Evolutionary conservation across 176 grass and related monocot genomes (phyloP), one percentile per base, ranked within the genome.

Genomic region (Dactylis glomerata): DNA sequence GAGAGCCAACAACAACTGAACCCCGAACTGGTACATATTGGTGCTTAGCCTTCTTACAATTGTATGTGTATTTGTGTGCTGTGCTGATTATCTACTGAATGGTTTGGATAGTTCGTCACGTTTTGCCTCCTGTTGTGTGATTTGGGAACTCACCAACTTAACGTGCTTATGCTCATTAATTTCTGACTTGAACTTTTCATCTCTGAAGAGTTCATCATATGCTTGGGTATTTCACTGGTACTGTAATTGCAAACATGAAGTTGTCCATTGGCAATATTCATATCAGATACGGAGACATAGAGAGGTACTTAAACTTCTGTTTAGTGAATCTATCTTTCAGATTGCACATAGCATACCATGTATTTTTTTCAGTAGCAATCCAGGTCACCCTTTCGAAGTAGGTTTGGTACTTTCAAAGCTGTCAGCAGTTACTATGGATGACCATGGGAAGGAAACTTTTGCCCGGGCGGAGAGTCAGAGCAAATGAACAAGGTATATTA

Each of bases 171-270:
- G 76, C 51, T 68, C 16, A 19, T 19, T 82, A 37, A 33, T 79
- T 84, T 81, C 66, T 86, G 44, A 90, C 45, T 82, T 10, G 0
- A 32, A 81, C 46, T 81, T 86, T 41, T 45, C 57, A 45, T 87
- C 44, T 76, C 76, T 91, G 76, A 92, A 95, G 96, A 95, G 87
- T 59, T 78, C 96, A 11, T 95, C 91, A 81, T 98, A 93, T n/a
- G 93, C 86, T 98, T 52, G 90, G 93, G 37, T 98, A 93, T 77
- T 92, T 98, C n/a, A 90, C 95, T 82, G 92, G 87, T 68, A 98
- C 93, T 68, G 75, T 98, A 77, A 91, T 98, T 38, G 96, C 93
- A 81, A 98, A 95, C 92, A n/a, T n/a, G n/a, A n/a, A n/a, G n/a
- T n/a, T n/a, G n/a, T n/a, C n/a, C n/a, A n/a, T n/a, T n/a, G n/a